Evolutionary conservation across 306 rosid species (phyloP).

Genomic region (Purshia tridentata): DNA sequence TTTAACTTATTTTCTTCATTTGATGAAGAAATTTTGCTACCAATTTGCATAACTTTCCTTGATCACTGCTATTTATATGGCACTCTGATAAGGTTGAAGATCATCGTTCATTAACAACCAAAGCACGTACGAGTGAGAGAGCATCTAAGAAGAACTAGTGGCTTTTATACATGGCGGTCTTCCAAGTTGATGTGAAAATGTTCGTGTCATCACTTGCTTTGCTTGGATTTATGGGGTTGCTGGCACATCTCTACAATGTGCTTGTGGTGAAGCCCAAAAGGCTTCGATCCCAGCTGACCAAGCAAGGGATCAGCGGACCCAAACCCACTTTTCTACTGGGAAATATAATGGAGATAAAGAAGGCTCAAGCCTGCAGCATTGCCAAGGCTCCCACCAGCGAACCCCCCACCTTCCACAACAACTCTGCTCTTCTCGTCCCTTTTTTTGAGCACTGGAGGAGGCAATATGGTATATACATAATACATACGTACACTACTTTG

Average conservation of each 20-base stretch:
- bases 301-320: constrained; percentile 54
- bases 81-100: neutral
- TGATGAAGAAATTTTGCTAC: neutral
- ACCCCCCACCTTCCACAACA: constrained; percentile 2
- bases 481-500: too few species aligned
- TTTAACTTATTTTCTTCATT: neutral
- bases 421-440: constrained; percentile 22
- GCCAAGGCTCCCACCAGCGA: neutral
- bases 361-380: neutral
- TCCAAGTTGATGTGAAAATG: constrained; percentile 23
- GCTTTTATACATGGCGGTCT: constrained; percentile 4
- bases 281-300: constrained; percentile 28
- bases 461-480: constrained; percentile 40
- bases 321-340: constrained; percentile 38
- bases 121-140: too few species aligned
- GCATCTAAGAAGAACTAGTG: too few species aligned
- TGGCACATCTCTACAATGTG: constrained; percentile 13
- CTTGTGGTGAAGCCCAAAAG: constrained; percentile 32
- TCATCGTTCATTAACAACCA: neutral
- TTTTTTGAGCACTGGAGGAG: constrained; percentile 38
- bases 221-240: constrained; percentile 14
- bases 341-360: constrained; percentile 32
- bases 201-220: constrained; percentile 18
- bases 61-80: neutral
- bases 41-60: too few species aligned